Percentiles rank a stretch among this genome's conserved stretches.
These are phyloP conservation scores for Gentiana straminea DNA, from an alignment of 257 asterid genomes.

Conservation along the genomic window DNA sequence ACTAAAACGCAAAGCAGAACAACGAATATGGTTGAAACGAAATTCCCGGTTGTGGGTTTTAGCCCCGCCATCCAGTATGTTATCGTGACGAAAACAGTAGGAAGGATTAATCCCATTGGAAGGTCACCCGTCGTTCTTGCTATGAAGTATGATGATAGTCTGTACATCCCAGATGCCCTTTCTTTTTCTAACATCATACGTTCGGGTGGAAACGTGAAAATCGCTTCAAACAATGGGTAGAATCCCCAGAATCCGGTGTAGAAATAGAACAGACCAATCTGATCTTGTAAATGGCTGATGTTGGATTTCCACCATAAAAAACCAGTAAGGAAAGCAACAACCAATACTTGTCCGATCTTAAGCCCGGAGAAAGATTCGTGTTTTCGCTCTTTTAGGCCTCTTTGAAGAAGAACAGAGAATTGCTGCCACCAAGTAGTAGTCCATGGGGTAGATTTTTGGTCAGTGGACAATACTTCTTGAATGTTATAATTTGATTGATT, in stretches of 20 bases:
- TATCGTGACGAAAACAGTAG: conserved; percentile 52
- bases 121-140: conserved; percentile 61
- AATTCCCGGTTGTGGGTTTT: conserved; percentile 44
- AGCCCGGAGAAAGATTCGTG: conserved; percentile 67
- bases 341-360: conserved; percentile 32
- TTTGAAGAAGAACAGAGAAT: conserved; percentile 57
- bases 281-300: conserved; percentile 49
- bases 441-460: conserved; percentile 45
- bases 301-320: conserved; percentile 70
- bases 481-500: no score
- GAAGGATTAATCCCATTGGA: conserved; percentile 38
- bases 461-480: conserved; percentile 18
- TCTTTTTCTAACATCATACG: conserved; percentile 57
- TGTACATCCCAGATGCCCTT: conserved; percentile 74
- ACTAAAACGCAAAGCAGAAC: conserved; percentile 65
- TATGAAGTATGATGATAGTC: conserved; percentile 71
- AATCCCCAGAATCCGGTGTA: conserved; percentile 65
- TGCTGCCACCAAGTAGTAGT: conserved; percentile 80
- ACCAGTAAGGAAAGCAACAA: conserved; percentile 43
- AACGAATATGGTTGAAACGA: conserved; percentile 40
- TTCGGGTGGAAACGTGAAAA: conserved; percentile 73
- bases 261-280: conserved; percentile 67
- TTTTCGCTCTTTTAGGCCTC: conserved; percentile 71
- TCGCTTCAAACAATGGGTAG: conserved; percentile 65
- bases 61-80: conserved; percentile 91